Evolutionary conservation across 139 green algal genomes (phyloP), one percentile per base, ranked within the genome.

Genomic region (Pseudopediastrum boryanum): DNA sequence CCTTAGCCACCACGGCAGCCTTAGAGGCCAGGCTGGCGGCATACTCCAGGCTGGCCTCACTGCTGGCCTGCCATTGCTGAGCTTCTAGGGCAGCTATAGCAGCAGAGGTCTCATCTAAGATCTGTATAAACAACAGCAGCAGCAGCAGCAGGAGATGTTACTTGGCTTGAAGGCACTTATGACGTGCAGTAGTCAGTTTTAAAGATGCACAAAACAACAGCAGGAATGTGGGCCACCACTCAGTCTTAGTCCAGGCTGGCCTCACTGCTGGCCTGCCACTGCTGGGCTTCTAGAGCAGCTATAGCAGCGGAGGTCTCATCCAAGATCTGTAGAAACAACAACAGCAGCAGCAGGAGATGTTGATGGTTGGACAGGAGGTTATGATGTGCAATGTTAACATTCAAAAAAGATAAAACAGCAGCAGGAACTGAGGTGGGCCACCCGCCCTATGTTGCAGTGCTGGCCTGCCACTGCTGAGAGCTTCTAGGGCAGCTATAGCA

Each of bases 101-200:
- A 31, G 80, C 65, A 25, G 71, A 78, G 1, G 72, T 68, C 80
- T 86, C 80, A 43, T 88, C 84, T 29, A 88, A 71, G 6, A 85
- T 65, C 81, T 86, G 75, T 10, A 16, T 31, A 13, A 69, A 39
- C 19, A 69, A 69, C n/a, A n/a, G n/a, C 6, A 12, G 13, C 63
- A 71, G 63, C 59, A 39, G 33, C 63, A 71, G 33, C 63, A 71
- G 13, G n/a, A 66, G 29, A n/a, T n/a, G n/a, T n/a, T 56, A 16
- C 12, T 56, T 12, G n/a, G 12, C 16, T 12, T 12, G 16, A 12
- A 56, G 16, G 13, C 12, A 56, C 13, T n/a, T 16, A 56, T 56
- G 19, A 58, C 16, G 48, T 58, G 48, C 16, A 16, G 21, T 58
- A n/a, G 16, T 58, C 16, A 58, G 16, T n/a, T 58, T 21, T 58